Base-by-base conservation (phyloP, 306 rosid genomes). In the Mucuna pruriens region DNA sequence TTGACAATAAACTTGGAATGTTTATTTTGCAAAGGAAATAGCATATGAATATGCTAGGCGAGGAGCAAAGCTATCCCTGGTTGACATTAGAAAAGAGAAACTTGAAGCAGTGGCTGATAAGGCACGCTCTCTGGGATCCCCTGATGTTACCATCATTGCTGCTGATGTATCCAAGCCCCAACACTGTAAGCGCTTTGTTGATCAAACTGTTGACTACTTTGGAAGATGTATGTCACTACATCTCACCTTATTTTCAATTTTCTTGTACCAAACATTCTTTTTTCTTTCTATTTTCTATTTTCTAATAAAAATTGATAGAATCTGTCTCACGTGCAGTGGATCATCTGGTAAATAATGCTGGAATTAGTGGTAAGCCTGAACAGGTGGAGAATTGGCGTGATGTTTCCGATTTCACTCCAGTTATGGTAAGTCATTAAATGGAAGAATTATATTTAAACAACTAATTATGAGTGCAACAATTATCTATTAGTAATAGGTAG, bases 271-370 rank as follows among this genome's bases (percentile, higher is more conserved):
- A n/a, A 2, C 3, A n/a, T n/a, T n/a, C n/a, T 4, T 2, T 33
- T 29, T 16, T 1, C 4, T n/a, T 64, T 64, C n/a, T 65, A 8
- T 4, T 26, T 7, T 42, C 1, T 48, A n/a, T 23, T 55, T 55
- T 52, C n/a, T n/a, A n/a, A 4, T 7, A 58, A n/a, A 34, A 29
- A 26, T 46, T 60, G 33, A 66, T 9, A 19, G 40, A 48, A 45
- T 45, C 34, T 16, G 69, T 74, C 78, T 75, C 62, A 72, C 23
- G 82, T 68, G 76, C 75, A 92, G 97, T 92, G 90, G 94, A 94
- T 57, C 97, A 91, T 82, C 86, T 94, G 48, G 97, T 94, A 31
- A 92, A 87, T 83, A 91, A 92, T 74, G 97, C 94, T 55, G 94
- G 92, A 49, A 80, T 81, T 20, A 9, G 38, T 61, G 8, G 10